Evolutionary conservation across 1,284 basidiomycete species (phyloP).

Genomic region (Puccinia novopanici): DNA sequence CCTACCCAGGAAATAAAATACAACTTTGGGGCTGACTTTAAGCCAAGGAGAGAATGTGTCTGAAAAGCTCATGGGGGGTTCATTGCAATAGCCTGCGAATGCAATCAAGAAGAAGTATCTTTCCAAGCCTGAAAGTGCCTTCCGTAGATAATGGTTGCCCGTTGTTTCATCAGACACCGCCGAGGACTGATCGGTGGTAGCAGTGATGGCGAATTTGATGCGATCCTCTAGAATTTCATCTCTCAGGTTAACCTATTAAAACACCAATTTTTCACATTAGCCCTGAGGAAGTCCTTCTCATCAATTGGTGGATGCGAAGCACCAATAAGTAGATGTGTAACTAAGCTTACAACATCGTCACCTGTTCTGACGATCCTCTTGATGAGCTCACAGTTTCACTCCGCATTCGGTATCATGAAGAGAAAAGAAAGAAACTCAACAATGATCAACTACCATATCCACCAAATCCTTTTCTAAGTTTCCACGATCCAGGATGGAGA

Average conservation of each 20-base stretch:
- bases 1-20: background rate
- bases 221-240: conserved; percentile 83
- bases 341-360: conserved; percentile 49
- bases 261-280: background rate
- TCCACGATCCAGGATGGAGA: conserved; percentile 84
- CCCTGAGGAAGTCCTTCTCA: background rate
- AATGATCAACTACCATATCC: conserved; percentile 82
- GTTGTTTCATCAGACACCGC: conserved; percentile 65
- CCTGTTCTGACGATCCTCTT: conserved; percentile 18
- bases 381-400: conserved; percentile 2
- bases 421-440: conserved; percentile 63
- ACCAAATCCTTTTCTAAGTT: conserved; percentile 78
- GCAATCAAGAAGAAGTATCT: conserved; percentile 87
- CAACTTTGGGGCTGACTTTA: conserved; percentile 64
- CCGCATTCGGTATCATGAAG: background rate
- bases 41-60: conserved; percentile 83
- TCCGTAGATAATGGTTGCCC: conserved; percentile 59
- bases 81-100: conserved; percentile 87
- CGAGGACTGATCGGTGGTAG: conserved; percentile 60
- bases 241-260: conserved; percentile 74
- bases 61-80: conserved; percentile 67
- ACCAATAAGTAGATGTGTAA: background rate
- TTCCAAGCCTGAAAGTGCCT: conserved; percentile 63
- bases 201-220: conserved; percentile 78
- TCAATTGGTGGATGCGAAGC: background rate